Percentiles rank a stretch among this genome's conserved stretches.
These are phyloP conservation scores for Phoenix roebelenii DNA, from an alignment of 176 grass and related monocot genomes.

Conservation along the genomic window DNA sequence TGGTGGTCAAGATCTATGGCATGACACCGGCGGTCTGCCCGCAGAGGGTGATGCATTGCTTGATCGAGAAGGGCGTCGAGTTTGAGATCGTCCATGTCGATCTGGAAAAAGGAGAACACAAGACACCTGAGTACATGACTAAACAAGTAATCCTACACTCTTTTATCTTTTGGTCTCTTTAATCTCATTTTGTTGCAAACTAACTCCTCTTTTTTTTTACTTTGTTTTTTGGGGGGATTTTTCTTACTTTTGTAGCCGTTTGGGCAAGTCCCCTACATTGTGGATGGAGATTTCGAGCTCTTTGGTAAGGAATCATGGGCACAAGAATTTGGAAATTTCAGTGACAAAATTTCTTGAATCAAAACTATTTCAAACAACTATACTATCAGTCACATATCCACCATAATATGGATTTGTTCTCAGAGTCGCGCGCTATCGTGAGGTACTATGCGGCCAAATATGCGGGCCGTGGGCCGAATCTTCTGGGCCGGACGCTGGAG, in stretches of 20 bases:
- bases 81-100: conserved; percentile 18
- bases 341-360: too few relatives aligned
- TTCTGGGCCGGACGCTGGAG: conserved; percentile 12
- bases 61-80: conserved; percentile 13
- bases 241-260: conserved; percentile 7
- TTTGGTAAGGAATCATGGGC: conserved; percentile 3
- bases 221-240: too few relatives aligned
- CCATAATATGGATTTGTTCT: neutral
- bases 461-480: neutral
- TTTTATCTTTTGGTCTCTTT: neutral
- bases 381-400: too few relatives aligned
- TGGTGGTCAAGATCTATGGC: conserved; percentile 21
- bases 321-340: too few relatives aligned
- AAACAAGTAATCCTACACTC: conserved; percentile 11
- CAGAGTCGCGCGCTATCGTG: conserved; percentile 20
- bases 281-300: conserved; percentile 16
- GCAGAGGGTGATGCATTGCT: conserved; percentile 17
- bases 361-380: neutral
- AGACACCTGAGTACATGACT: neutral
- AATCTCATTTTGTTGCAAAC: neutral
- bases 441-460: conserved; percentile 15
- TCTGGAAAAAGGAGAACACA: conserved; percentile 6
- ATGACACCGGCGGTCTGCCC: conserved; percentile 2
- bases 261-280: conserved; percentile 20
- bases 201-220: neutral